Percentiles rank a stretch among this genome's conserved stretches.
Evolutionary conservation across 306 rosid species (phyloP).

Genomic region (Castanopsis chinensis): DNA sequence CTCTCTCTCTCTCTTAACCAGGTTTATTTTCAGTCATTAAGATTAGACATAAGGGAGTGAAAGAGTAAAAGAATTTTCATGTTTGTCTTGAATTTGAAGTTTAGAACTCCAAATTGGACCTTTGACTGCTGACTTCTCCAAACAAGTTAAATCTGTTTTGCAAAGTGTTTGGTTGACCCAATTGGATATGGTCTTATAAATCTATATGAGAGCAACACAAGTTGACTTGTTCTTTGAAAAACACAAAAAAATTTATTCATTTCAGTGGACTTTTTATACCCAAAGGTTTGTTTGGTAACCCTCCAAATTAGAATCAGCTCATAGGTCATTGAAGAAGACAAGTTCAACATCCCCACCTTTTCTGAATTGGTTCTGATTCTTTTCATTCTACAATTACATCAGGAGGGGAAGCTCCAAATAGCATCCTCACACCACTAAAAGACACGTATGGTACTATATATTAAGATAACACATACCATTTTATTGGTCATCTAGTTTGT

Average conservation of each 20-base stretch:
- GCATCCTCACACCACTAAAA: too few relatives aligned
- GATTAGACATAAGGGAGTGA: too few relatives aligned
- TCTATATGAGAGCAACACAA: too few relatives aligned
- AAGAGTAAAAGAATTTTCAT: neutral
- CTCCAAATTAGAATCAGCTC: neutral
- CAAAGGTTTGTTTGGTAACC: slow-evolving; percentile 12
- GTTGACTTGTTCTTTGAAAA: neutral
- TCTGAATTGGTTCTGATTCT: neutral
- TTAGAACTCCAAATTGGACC: neutral
- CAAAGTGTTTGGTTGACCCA: slow-evolving; percentile 24
- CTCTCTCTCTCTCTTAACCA: too few relatives aligned
- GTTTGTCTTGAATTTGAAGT: neutral
- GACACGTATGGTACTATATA: too few relatives aligned
- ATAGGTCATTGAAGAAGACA: neutral
- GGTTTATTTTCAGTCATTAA: too few relatives aligned
- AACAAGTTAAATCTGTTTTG: neutral
- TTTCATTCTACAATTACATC: neutral
- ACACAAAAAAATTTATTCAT: neutral
- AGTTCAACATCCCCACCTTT: neutral
- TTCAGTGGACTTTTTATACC: neutral
- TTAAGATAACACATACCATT: neutral
- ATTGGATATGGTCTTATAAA: neutral
- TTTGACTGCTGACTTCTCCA: neutral
- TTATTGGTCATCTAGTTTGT: neutral
- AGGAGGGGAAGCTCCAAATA: neutral